Conservation (phyloP, 2,329 filamentous ascomycete species). For the Colletotrichum cereale region DNA sequence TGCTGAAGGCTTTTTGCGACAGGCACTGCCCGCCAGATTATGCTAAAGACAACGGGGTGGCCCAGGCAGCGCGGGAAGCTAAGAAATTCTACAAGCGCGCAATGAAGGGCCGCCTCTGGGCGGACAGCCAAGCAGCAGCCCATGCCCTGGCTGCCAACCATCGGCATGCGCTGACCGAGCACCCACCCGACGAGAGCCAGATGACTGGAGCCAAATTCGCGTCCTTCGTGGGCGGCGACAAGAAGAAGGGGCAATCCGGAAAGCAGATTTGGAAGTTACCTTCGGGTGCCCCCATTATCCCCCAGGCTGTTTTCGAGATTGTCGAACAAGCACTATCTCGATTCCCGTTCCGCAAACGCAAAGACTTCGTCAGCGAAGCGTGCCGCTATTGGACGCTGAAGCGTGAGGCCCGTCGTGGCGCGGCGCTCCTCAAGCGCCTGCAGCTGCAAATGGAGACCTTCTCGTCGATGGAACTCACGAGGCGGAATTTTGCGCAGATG, state of each 20-base stretch:
- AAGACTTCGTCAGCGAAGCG: constrained; percentile 91
- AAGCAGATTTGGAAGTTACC: constrained; percentile 91
- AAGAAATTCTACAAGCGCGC: constrained; percentile 90
- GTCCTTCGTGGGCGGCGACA: constrained; percentile 74
- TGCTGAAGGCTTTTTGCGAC: constrained; percentile 95
- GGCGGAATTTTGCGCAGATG: constrained; percentile 96
- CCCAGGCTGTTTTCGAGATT: constrained; percentile 85
- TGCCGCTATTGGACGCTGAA: constrained; percentile 99
- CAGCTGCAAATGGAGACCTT: constrained; percentile 97
- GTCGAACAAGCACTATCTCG: constrained; percentile 86
- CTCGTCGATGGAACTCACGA: constrained; percentile 95
- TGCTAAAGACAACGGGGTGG: constrained; percentile 85
- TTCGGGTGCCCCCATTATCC: constrained; percentile 94
- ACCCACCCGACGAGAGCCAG: constrained; percentile 83
- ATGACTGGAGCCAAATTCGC: constrained; percentile 87
- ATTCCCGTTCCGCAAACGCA: constrained; percentile 85
- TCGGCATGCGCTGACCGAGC: constrained; percentile 72
- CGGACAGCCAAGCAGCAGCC: constrained; percentile 87
- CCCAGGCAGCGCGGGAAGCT: constrained; percentile 82
- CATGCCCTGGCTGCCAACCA: constrained; percentile 83
- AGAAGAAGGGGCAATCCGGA: constrained; percentile 76
- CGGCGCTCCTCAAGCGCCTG: constrained; percentile 90
- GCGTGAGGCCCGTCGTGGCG: constrained; percentile 90
- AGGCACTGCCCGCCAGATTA: constrained; percentile 94
- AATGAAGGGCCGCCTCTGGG: constrained; percentile 93